Evolutionary conservation across 2,329 filamentous ascomycete genomes (phyloP).

Genomic region (Fusarium beomiforme): DNA sequence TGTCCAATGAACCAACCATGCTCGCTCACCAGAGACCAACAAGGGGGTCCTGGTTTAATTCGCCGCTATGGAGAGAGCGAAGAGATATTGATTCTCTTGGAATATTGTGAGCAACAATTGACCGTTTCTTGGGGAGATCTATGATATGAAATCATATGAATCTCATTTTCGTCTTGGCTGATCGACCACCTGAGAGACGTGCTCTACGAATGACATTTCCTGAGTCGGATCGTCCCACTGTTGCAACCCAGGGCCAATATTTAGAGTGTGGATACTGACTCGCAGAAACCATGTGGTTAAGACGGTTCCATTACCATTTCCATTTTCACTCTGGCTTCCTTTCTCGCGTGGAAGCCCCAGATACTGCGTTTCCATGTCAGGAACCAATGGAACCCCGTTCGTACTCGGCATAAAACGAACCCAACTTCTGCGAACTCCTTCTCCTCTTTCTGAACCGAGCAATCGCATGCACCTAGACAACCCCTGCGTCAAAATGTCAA

Average conservation of each 20-base stretch:
- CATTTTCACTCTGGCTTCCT: not conserved
- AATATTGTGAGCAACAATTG: not conserved
- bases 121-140: not conserved
- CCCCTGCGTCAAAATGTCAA: constrained; percentile 43
- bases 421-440: not conserved
- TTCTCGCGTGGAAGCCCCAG: constrained; percentile 17
- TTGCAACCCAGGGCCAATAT: constrained; percentile 7
- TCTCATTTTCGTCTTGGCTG: constrained; percentile 20
- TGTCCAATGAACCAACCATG: constrained; percentile 41
- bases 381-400: constrained; percentile 15
- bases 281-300: constrained; percentile 35
- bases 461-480: constrained; percentile 20
- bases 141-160: not conserved
- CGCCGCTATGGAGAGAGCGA: constrained; percentile 15
- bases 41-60: constrained; percentile 12
- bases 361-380: constrained; percentile 6
- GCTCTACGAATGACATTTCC: constrained; percentile 7
- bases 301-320: not conserved
- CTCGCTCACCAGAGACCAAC: constrained; percentile 21
- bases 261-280: constrained; percentile 32
- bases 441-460: constrained; percentile 11
- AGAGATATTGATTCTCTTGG: not conserved
- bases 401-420: constrained; percentile 15
- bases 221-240: constrained; percentile 5
- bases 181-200: constrained; percentile 12